A percentile compares a stretch with the other conserved stretches of the same genome.
phyloP scores from a whole-genome alignment of 257 asterid genomes.

The Jacaranda mimosifolia region DNA sequence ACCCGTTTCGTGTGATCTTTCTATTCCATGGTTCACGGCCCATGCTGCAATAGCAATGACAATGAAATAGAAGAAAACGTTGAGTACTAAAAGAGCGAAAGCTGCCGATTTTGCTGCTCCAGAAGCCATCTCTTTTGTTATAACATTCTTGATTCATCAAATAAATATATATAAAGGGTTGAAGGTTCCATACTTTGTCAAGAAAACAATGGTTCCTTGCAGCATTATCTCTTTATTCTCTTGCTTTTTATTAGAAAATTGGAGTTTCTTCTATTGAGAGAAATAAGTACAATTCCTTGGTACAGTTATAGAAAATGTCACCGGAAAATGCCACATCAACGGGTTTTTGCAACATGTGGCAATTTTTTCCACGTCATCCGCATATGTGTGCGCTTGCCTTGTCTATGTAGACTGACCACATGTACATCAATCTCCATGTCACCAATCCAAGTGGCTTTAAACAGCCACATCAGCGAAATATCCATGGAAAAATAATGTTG shows the following conservation, averaged over 20 bases:
- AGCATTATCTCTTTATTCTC: conserved; percentile 20
- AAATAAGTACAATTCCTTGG: conserved; percentile 46
- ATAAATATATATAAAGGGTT: conserved; percentile 20
- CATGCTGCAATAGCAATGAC: conserved; percentile 68
- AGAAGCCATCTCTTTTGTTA: conserved; percentile 69
- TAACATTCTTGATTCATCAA: conserved; percentile 32
- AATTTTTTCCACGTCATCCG: no score
- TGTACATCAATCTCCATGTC: no score
- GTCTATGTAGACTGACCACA: no score
- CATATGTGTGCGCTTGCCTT: no score
- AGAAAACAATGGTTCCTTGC: conserved; percentile 34
- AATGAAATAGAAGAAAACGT: conserved; percentile 70
- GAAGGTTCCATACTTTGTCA: conserved; percentile 50
- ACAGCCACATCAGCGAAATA: no score
- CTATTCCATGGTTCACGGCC: conserved; percentile 85
- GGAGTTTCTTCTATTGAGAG: conserved; percentile 45
- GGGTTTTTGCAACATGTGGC: no score
- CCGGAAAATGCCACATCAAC: no score
- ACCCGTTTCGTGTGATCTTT: conserved; percentile 69
- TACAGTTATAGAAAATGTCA: no score
- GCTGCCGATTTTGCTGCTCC: conserved; percentile 89
- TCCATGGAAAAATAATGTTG: no score
- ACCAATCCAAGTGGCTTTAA: no score
- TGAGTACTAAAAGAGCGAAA: conserved; percentile 57
- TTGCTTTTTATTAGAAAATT: conserved; percentile 25